These are phyloP conservation scores for Coriaria nepalensis DNA, from an alignment of 306 rosid genomes.

Conservation along the genomic window DNA sequence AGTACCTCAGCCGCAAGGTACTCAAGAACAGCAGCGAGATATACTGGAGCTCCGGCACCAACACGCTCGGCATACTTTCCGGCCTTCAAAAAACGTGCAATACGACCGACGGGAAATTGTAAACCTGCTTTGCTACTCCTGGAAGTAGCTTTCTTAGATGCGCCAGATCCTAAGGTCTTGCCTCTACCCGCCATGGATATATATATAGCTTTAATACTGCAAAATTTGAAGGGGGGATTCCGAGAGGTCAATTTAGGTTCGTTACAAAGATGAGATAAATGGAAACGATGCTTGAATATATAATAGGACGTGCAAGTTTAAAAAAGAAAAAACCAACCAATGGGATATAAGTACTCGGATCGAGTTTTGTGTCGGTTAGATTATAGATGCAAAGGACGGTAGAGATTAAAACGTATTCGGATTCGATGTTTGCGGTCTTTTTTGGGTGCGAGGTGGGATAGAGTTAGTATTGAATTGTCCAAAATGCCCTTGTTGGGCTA, in stretches of 20 bases:
- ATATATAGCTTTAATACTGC: neutral
- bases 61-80: conserved; percentile 91
- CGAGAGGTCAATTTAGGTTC: neutral
- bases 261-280: neutral
- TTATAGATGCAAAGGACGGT: conserved; percentile 14
- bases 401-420: conserved; percentile 6
- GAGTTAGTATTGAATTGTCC: no score
- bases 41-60: conserved; percentile 91
- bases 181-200: conserved; percentile 59
- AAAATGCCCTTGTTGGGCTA: no score
- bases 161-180: conserved; percentile 61
- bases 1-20: conserved; percentile 86
- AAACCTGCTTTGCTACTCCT: conserved; percentile 84
- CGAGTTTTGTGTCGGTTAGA: conserved; percentile 13
- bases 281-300: conserved; percentile 6
- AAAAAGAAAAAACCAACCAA: conserved; percentile 28
- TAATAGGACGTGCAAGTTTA: conserved; percentile 23
- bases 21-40: conserved; percentile 84
- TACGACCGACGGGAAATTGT: conserved; percentile 89
- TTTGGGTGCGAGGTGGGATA: no score
- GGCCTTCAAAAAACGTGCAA: conserved; percentile 74
- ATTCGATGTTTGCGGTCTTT: no score
- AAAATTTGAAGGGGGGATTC: neutral
- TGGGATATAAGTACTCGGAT: conserved; percentile 33
- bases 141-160: conserved; percentile 70